Conservation (phyloP, 768 basidiomycete species). For the Podaxis mareebaensis region DNA sequence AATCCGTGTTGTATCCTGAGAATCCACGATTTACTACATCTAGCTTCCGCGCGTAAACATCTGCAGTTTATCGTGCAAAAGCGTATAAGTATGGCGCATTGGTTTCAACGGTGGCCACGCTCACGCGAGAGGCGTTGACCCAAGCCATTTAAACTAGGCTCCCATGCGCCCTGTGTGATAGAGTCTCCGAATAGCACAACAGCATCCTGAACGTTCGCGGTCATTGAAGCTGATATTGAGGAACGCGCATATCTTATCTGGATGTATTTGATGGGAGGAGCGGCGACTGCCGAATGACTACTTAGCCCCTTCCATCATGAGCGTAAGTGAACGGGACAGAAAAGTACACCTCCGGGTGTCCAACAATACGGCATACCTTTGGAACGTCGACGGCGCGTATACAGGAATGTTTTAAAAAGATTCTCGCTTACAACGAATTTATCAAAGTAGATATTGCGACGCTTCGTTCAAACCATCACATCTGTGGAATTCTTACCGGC, state of each 20-base stretch:
- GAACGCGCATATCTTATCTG: constrained; percentile 10
- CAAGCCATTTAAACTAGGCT: constrained; percentile 52
- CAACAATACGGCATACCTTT: constrained; percentile 82
- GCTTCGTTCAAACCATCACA: constrained; percentile 75
- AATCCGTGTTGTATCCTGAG: constrained; percentile 84
- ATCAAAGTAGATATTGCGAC: constrained; percentile 67
- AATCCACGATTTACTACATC: constrained; percentile 88
- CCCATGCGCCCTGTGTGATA: constrained; percentile 72
- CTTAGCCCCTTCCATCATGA: constrained; percentile 16
- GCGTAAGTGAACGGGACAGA: constrained; percentile 23
- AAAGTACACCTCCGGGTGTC: constrained; percentile 69
- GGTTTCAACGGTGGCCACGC: constrained; percentile 25
- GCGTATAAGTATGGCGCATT: constrained; percentile 4
- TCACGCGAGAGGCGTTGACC: constrained; percentile 67
- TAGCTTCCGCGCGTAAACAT: constrained; percentile 74
- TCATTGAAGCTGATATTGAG: constrained; percentile 40
- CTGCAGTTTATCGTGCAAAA: constrained; percentile 34
- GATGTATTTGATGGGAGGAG: neutral
- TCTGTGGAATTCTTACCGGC: constrained; percentile 85
- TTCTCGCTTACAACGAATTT: constrained; percentile 6
- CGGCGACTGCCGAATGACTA: constrained; percentile 14
- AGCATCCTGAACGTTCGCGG: constrained; percentile 57
- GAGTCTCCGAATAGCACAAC: constrained; percentile 84
- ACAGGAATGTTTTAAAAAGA: neutral
- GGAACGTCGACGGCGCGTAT: constrained; percentile 76